Percentiles rank a stretch among this genome's conserved stretches.
Conservation (phyloP, 2,329 filamentous ascomycete species). For the Sodiomyces alkalinus region DNA sequence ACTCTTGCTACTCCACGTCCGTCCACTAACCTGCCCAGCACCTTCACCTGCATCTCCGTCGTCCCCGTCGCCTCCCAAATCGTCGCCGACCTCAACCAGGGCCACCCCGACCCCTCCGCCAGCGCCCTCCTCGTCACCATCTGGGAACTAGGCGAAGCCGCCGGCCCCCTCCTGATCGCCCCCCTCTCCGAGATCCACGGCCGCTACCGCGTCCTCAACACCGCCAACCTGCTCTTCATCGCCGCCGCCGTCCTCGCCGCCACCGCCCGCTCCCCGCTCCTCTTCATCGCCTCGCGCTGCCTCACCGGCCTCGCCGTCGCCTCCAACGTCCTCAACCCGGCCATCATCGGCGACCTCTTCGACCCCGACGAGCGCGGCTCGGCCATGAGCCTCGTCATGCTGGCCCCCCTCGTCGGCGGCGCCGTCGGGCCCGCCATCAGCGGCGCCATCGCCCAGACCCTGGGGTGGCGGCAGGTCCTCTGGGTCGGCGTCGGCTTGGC, state of each 20-base stretch:
- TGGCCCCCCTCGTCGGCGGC: slow-evolving; percentile 42
- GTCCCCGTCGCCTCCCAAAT: slow-evolving; percentile 38
- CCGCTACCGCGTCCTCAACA: slow-evolving; percentile 37
- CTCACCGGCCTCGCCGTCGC: slow-evolving; percentile 48
- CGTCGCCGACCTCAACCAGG: slow-evolving; percentile 26
- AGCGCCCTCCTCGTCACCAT: slow-evolving; percentile 52
- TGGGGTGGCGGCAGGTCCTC: slow-evolving; percentile 39
- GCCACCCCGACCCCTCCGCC: slow-evolving; percentile 25
- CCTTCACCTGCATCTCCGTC: slow-evolving; percentile 41
- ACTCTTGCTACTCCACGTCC: too few relatives aligned
- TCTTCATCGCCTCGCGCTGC: slow-evolving; percentile 37
- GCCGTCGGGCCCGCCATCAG: slow-evolving; percentile 40
- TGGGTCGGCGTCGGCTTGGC: slow-evolving; percentile 34
- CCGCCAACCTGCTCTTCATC: slow-evolving; percentile 35
- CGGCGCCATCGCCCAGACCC: slow-evolving; percentile 34
- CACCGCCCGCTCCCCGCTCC: slow-evolving; percentile 24
- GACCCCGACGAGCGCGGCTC: slow-evolving; percentile 38
- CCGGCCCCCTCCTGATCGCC: slow-evolving; percentile 44
- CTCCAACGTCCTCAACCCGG: slow-evolving; percentile 46
- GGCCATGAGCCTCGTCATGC: slow-evolving; percentile 40
- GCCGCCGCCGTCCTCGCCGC: slow-evolving; percentile 30
- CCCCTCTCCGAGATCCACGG: slow-evolving; percentile 48
- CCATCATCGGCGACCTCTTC: slow-evolving; percentile 50
- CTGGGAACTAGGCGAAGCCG: slow-evolving; percentile 52
- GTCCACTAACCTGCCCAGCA: slow-evolving; percentile 21